phyloP scores from a whole-genome alignment of 306 rosid species.

The Vicia villosa region DNA sequence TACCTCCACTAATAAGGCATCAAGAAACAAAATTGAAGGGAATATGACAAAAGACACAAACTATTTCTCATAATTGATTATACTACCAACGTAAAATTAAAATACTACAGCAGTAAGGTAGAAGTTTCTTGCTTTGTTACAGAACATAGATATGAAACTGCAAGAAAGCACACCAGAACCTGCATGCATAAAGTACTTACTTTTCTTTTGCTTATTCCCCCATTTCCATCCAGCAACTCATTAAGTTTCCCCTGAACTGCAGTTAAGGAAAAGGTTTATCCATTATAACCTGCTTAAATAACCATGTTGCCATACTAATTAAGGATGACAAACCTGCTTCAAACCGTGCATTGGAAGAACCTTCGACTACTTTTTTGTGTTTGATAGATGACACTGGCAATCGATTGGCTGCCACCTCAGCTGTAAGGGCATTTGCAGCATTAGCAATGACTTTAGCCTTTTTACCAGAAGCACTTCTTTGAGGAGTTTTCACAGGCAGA shows the following conservation, averaged over 20 bases:
- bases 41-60: conserved; percentile 25
- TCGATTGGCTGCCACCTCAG: conserved; percentile 50
- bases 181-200: conserved; percentile 51
- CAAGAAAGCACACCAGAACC: conserved; percentile 28
- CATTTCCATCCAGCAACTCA: conserved; percentile 86
- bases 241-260: conserved; percentile 97
- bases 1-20: conserved; percentile 17
- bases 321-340: conserved; percentile 79
- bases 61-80: conserved; percentile 12
- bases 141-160: conserved; percentile 27
- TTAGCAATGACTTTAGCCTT: conserved; percentile 60
- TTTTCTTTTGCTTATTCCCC: conserved; percentile 95
- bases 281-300: conserved; percentile 37
- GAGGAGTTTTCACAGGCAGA: conserved; percentile 56
- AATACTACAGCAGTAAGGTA: conserved; percentile 22
- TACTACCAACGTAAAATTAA: conserved; percentile 13
- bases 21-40: conserved; percentile 19
- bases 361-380: conserved; percentile 66
- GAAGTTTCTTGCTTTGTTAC: conserved; percentile 24
- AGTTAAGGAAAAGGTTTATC: conserved; percentile 43
- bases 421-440: conserved; percentile 46
- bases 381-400: conserved; percentile 54
- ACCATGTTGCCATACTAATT: conserved; percentile 25
- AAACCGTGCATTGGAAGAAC: conserved; percentile 67
- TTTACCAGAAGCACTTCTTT: conserved; percentile 49